A percentile compares a stretch with the other conserved stretches of the same genome.
phyloP scores from a whole-genome alignment of 306 rosid genomes.

The Ormosia semicastrata region DNA sequence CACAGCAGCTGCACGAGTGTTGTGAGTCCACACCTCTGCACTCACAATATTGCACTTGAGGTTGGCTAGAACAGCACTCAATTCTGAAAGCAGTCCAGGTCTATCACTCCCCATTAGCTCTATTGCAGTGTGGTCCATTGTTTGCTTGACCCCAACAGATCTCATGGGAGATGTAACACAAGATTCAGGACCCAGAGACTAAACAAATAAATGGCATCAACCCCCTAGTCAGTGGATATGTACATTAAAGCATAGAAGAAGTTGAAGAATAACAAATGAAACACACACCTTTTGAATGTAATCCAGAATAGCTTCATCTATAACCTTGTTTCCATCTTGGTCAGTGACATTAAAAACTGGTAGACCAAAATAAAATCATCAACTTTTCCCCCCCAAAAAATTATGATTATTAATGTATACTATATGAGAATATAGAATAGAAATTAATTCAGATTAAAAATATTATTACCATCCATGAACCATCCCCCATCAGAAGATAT shows the following conservation, averaged over 20 bases:
- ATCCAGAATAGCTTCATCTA: slow-evolving; percentile 75
- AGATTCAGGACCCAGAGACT: slow-evolving; percentile 92
- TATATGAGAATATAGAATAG: background rate
- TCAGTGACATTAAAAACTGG: slow-evolving; percentile 93
- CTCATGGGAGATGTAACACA: slow-evolving; percentile 65
- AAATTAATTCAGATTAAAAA: background rate
- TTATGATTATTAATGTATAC: background rate
- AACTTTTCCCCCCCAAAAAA: background rate
- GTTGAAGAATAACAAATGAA: slow-evolving; percentile 13
- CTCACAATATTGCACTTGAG: slow-evolving; percentile 81
- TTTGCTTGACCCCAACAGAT: slow-evolving; percentile 75
- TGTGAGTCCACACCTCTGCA: slow-evolving; percentile 96
- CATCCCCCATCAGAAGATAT: slow-evolving; percentile 96
- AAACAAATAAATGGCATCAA: slow-evolving; percentile 12
- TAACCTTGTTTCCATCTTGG: slow-evolving; percentile 88
- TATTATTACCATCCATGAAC: slow-evolving; percentile 93
- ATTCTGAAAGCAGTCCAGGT: slow-evolving; percentile 89
- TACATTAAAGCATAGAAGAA: background rate
- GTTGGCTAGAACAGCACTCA: slow-evolving; percentile 76
- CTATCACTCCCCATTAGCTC: slow-evolving; percentile 90
- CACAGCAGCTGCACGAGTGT: slow-evolving; percentile 74
- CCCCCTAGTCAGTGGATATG: background rate
- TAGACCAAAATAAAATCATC: background rate
- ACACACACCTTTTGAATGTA: slow-evolving; percentile 69
- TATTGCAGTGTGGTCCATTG: slow-evolving; percentile 66